Conservation (phyloP, 139 green algal genomes). For the Chlamydomonas sp. region DNA sequence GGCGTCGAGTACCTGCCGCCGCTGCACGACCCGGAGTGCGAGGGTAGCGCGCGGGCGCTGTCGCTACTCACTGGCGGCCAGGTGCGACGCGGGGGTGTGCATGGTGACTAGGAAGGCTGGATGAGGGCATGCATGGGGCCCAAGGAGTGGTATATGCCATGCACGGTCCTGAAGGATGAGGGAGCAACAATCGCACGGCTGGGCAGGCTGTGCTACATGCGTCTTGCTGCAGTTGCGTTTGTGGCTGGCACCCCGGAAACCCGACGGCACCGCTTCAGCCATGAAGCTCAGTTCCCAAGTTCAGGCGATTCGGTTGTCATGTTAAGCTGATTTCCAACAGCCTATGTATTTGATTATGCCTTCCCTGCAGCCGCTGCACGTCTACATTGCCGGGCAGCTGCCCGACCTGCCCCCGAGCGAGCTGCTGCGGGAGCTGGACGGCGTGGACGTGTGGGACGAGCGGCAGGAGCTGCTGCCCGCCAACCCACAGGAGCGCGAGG, state of each 20-base stretch:
- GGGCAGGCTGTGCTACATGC: too few species aligned
- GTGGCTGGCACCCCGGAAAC: too few species aligned
- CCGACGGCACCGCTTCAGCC: too few species aligned
- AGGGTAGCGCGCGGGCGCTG: not conserved
- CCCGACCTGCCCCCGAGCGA: not conserved
- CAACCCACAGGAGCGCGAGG: slow-evolving; percentile 24
- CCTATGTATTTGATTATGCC: not conserved
- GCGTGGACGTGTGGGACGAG: slow-evolving; percentile 15
- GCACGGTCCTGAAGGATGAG: too few species aligned
- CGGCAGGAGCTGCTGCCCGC: not conserved
- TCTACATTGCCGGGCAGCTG: not conserved
- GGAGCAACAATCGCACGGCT: too few species aligned
- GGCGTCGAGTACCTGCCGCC: slow-evolving; percentile 1
- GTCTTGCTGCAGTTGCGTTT: too few species aligned
- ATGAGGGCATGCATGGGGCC: too few species aligned
- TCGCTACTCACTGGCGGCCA: not conserved
- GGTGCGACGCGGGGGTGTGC: not conserved
- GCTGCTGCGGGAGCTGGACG: slow-evolving; percentile 16
- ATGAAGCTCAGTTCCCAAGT: too few species aligned
- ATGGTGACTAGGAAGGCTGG: not conserved
- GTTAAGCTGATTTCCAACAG: not conserved
- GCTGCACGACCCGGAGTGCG: not conserved
- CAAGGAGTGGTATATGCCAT: too few species aligned
- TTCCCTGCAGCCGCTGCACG: slow-evolving; percentile 4
- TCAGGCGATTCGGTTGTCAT: not conserved